Percentiles rank a stretch among this genome's conserved stretches.
These are phyloP conservation scores for Daedalea quercina DNA, from an alignment of 768 basidiomycete species.

Conservation along the genomic window DNA sequence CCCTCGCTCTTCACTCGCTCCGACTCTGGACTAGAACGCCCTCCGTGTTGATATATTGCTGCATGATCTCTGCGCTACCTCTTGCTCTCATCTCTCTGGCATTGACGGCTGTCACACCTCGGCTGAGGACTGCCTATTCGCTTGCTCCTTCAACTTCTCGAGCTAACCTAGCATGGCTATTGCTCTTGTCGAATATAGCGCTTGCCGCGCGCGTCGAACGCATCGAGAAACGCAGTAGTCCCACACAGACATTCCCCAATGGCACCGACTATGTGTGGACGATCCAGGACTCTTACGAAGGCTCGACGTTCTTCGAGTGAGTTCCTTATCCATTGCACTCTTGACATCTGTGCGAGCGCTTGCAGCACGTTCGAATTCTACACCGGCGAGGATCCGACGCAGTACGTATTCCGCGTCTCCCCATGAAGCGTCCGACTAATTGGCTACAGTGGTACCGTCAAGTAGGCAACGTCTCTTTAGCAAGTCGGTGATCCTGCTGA, in stretches of 20 bases:
- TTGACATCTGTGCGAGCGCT: neutral
- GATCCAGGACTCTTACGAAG: conserved; percentile 59
- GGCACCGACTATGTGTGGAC: conserved; percentile 58
- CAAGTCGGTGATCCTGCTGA: conserved; percentile 1
- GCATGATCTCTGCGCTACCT: conserved; percentile 15
- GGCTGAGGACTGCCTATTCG: neutral
- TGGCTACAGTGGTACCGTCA: conserved; percentile 55
- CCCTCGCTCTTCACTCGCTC: too few relatives aligned
- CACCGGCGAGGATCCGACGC: conserved; percentile 56
- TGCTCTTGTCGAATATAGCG: neutral
- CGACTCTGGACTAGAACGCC: too few relatives aligned
- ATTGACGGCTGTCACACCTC: neutral
- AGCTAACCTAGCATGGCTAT: neutral
- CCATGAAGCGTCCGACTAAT: neutral
- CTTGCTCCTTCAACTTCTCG: neutral
- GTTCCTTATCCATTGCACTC: conserved; percentile 15
- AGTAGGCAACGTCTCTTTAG: conserved; percentile 36
- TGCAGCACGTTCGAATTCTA: conserved; percentile 55
- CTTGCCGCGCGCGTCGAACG: neutral
- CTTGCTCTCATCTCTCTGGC: conserved; percentile 14
- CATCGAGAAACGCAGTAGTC: neutral
- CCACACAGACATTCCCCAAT: conserved; percentile 17
- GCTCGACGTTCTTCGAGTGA: conserved; percentile 66
- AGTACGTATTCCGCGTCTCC: conserved; percentile 34
- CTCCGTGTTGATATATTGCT: neutral